A percentile compares a stretch with the other conserved stretches of the same genome.
Evolutionary conservation across 2,329 filamentous ascomycete species (phyloP).

Genomic region (Akanthomyces lecanii): DNA sequence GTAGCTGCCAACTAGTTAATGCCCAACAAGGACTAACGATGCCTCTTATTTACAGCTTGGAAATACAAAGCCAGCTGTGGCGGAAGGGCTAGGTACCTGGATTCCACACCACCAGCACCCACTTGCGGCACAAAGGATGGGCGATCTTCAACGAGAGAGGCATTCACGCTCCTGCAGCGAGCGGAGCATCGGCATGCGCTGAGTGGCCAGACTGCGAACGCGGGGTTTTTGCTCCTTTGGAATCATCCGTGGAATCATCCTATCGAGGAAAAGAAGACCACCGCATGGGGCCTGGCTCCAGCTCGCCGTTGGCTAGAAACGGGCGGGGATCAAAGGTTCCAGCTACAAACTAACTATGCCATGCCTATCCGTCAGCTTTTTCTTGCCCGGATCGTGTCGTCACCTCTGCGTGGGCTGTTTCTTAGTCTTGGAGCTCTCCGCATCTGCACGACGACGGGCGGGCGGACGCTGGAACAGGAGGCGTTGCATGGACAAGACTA

Average conservation of each 20-base stretch:
- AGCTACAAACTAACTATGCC: background rate
- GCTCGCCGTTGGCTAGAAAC: constrained; percentile 1
- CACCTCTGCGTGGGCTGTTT: background rate
- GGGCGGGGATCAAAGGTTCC: background rate
- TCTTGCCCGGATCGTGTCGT: background rate
- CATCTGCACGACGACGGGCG: no score
- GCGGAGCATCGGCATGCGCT: constrained; percentile 3
- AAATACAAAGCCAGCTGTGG: background rate
- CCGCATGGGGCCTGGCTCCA: background rate
- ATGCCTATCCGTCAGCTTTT: background rate
- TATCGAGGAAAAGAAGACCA: background rate
- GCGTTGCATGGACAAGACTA: no score
- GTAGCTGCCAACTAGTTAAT: background rate
- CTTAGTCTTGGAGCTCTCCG: background rate
- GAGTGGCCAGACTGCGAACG: background rate
- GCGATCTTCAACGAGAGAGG: background rate
- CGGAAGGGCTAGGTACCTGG: background rate
- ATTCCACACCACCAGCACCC: constrained; percentile 1
- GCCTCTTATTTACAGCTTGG: background rate
- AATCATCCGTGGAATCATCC: constrained; percentile 5
- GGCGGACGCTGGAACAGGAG: no score
- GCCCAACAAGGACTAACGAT: background rate
- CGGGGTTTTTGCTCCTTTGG: constrained; percentile 11
- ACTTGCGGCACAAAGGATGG: constrained; percentile 1
- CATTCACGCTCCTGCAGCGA: background rate